These are phyloP conservation scores for Curvularia sp. DNA, from an alignment of 2,329 filamentous ascomycete species.

Conservation along the genomic window DNA sequence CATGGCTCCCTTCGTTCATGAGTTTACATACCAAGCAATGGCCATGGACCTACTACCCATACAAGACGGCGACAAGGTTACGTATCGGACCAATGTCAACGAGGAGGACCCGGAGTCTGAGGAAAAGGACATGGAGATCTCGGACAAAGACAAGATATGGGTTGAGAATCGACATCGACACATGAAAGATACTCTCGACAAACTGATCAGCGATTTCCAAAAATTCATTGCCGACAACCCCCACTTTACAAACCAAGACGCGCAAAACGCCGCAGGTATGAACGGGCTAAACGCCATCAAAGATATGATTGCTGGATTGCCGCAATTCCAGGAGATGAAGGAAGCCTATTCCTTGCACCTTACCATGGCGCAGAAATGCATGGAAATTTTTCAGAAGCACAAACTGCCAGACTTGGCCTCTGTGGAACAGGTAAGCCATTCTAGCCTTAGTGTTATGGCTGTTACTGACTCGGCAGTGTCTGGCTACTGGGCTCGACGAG, in stretches of 20 bases:
- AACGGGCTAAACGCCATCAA: slow-evolving; percentile 92
- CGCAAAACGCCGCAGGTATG: slow-evolving; percentile 73
- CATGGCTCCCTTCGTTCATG: slow-evolving; percentile 84
- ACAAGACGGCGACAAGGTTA: slow-evolving; percentile 85
- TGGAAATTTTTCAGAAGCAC: slow-evolving; percentile 86
- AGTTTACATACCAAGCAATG: slow-evolving; percentile 99
- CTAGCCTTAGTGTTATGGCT: neutral
- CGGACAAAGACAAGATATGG: slow-evolving; percentile 93
- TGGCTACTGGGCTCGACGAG: slow-evolving; percentile 92
- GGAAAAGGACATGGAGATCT: slow-evolving; percentile 89
- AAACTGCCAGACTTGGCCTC: slow-evolving; percentile 88
- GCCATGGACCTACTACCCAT: slow-evolving; percentile 91
- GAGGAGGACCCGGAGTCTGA: slow-evolving; percentile 73
- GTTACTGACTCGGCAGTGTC: slow-evolving; percentile 56
- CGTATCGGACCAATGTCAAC: slow-evolving; percentile 81
- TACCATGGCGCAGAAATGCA: slow-evolving; percentile 96
- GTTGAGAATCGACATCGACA: slow-evolving; percentile 91
- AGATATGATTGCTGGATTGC: slow-evolving; percentile 94
- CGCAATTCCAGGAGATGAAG: slow-evolving; percentile 95
- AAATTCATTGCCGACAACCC: slow-evolving; percentile 91
- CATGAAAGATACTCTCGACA: slow-evolving; percentile 98
- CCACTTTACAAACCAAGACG: slow-evolving; percentile 80
- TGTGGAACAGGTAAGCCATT: slow-evolving; percentile 73
- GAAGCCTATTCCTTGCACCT: slow-evolving; percentile 93
- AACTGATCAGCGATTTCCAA: slow-evolving; percentile 89